These are phyloP conservation scores for Juncus effusus DNA, from an alignment of 176 grass and related monocot genomes.

Conservation along the genomic window DNA sequence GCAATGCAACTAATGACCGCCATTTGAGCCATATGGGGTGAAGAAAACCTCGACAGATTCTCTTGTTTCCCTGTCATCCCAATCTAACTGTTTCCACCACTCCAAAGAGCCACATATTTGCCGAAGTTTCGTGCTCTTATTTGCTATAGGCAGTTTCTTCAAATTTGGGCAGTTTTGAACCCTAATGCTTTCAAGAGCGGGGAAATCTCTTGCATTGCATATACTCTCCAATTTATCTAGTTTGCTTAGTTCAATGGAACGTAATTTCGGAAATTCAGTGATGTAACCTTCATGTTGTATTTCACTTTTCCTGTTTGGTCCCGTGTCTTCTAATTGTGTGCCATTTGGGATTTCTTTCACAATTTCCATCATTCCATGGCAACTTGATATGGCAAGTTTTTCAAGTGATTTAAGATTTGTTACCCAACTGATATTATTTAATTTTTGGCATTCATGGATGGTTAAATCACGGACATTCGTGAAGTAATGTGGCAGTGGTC, in stretches of 20 bases:
- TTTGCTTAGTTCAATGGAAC: slow-evolving; percentile 42
- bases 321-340: slow-evolving; percentile 22
- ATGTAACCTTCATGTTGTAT: background rate
- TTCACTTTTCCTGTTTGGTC: slow-evolving; percentile 10
- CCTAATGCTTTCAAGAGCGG: slow-evolving; percentile 55
- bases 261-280: slow-evolving; percentile 41
- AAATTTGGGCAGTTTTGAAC: slow-evolving; percentile 59
- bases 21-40: slow-evolving; percentile 33
- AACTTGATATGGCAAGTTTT: slow-evolving; percentile 52
- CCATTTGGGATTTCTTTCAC: slow-evolving; percentile 30
- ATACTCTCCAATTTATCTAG: slow-evolving; percentile 43
- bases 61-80: slow-evolving; percentile 29
- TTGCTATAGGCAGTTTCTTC: slow-evolving; percentile 36
- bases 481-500: slow-evolving; percentile 42
- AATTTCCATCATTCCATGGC: slow-evolving; percentile 46
- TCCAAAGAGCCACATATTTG: slow-evolving; percentile 53
- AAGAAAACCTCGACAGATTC: slow-evolving; percentile 38
- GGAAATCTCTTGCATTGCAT: slow-evolving; percentile 42
- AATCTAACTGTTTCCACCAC: slow-evolving; percentile 61
- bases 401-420: slow-evolving; percentile 58
- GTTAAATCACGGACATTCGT: slow-evolving; percentile 42
- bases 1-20: background rate
- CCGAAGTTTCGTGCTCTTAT: slow-evolving; percentile 42
- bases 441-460: slow-evolving; percentile 49
- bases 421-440: slow-evolving; percentile 53